phyloP scores from a whole-genome alignment of 2,329 filamentous ascomycete species.

The Aureobasidium uvarum region DNA sequence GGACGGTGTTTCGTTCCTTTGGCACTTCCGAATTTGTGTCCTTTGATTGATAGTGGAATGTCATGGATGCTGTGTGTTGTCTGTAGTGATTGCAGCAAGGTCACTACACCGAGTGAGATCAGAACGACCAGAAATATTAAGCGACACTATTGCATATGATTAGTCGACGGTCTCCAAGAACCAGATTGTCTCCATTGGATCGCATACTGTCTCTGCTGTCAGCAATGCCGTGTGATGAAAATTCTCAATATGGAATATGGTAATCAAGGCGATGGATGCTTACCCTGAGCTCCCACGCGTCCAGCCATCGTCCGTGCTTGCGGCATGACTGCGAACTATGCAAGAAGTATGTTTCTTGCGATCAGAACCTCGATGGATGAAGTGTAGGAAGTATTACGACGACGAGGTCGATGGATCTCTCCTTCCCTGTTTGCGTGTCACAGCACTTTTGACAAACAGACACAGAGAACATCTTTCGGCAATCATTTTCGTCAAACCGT shows the following conservation, averaged over 20 bases:
- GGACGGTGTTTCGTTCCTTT: background rate
- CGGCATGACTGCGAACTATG: slow-evolving; percentile 8
- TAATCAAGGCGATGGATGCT: background rate
- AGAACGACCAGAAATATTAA: slow-evolving; percentile 2
- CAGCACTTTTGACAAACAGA: background rate
- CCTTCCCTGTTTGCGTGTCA: slow-evolving; percentile 6
- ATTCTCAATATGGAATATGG: background rate
- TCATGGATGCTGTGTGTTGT: slow-evolving; percentile 8
- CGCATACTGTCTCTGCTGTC: slow-evolving; percentile 6
- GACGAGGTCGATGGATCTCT: background rate
- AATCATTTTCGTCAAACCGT: slow-evolving; percentile 13
- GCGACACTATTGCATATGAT: slow-evolving; percentile 16
- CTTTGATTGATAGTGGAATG: background rate
- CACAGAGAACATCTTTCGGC: background rate
- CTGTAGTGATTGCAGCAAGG: slow-evolving; percentile 19
- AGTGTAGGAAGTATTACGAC: background rate
- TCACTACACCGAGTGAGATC: background rate
- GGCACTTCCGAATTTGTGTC: background rate
- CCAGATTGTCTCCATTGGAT: background rate
- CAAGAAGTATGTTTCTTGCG: background rate
- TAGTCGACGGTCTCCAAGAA: background rate
- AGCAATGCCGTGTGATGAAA: slow-evolving; percentile 3
- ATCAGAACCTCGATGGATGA: background rate
- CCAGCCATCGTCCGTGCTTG: slow-evolving; percentile 20
- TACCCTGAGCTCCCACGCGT: slow-evolving; percentile 14